Evolutionary conservation across 306 rosid species (phyloP).

Genomic region (Casuarina glauca): DNA sequence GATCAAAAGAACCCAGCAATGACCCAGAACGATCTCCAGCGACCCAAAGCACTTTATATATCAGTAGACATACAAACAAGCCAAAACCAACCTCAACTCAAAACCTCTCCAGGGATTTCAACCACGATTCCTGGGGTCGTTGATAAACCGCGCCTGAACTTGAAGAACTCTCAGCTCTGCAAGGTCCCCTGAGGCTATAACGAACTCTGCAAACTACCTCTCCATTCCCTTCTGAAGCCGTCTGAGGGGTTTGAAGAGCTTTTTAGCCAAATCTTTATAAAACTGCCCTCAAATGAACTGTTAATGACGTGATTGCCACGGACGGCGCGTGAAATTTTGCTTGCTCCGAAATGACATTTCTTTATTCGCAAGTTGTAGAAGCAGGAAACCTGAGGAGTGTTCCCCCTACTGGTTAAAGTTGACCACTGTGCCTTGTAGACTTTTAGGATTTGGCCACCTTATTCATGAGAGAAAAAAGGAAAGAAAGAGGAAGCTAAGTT

Average conservation of each 20-base stretch:
- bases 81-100: background rate
- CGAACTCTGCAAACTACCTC: background rate
- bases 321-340: background rate
- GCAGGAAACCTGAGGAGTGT: no score
- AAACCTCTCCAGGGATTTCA: background rate
- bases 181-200: no score
- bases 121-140: background rate
- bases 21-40: background rate
- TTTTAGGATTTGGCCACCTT: background rate
- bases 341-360: no score
- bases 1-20: background rate
- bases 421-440: background rate
- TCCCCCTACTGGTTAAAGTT: background rate
- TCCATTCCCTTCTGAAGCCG: background rate
- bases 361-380: no score
- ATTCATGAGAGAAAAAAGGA: no score
- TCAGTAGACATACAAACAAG: background rate
- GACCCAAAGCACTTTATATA: background rate
- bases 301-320: background rate
- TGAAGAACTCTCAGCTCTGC: background rate
- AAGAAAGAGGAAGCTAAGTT: background rate
- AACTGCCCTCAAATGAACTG: background rate
- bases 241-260: background rate
- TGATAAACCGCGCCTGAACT: background rate
- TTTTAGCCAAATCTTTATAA: background rate